Evolutionary conservation across 2,329 filamentous ascomycete genomes (phyloP), one percentile per base, ranked within the genome.

Genomic region (Aspergillus texensis): DNA sequence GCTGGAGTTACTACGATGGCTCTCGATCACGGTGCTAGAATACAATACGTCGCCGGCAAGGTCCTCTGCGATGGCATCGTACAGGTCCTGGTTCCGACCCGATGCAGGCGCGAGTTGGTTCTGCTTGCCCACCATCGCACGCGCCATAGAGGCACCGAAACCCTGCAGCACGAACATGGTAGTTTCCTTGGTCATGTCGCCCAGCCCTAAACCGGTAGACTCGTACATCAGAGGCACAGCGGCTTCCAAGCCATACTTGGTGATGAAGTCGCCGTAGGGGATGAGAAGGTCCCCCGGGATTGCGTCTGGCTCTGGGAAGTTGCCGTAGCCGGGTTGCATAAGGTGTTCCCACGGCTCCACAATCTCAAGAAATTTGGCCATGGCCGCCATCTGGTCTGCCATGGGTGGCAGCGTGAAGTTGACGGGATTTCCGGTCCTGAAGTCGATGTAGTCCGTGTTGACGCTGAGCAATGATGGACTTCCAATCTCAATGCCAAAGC

Each of bases 11-110:
- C 70, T 71, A 34, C 67, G 67, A 11, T 28, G 46, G 48, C 60
- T 68, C 14, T 61, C 32, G 21, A 69, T 43, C 1, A 81, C 79
- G 1, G 72, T 77, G 62, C 74, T 78, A 9, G 73, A 75, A 65
- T 77, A 78, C 3, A 81, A 67, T 0, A 82, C 76, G 39, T 81
- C 78, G 2, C 72, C 63, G n/a, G 75, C 77, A 0, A 83, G 71
- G 30, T 76, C 70, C 0, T 67, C 48, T 2, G 74, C 74, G 43
- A 81, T 74, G 14, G 72, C 73, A 58, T 81, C 78, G 65, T 82
- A 83, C 5, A 83, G 68, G 10, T 63, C 70, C 53, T 81, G 78
- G 62, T 79, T 78, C 65, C 81, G 81, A 56, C 67, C 67, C 8
- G 64, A 63, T 1, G 62, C 45, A 72, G 69, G 4, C 75, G 75